Base-by-base conservation (phyloP, 345 rosid genomes). In the Isatis tinctoria region DNA sequence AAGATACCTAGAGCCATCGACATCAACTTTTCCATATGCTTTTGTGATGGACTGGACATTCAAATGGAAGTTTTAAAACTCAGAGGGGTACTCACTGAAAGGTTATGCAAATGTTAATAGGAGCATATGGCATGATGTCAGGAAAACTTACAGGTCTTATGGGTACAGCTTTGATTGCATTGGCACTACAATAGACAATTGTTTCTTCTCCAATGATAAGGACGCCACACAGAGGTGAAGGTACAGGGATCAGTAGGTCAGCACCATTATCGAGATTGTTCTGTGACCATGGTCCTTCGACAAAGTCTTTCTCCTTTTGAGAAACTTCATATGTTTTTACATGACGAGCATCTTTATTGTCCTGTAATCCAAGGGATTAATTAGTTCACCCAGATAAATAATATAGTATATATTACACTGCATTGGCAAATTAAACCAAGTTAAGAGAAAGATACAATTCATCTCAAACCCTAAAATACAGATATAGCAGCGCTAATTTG, bases 141-240 rank as follows among this genome's bases (percentile, higher is more conserved):
- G 32, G 69, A 76, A 43, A 61, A 78, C 92, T 56, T 80, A 93
- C 97, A 64, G 93, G 89, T 83, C 90, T 83, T 54, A 86, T 89
- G 24, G 93, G 96, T 60, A 90, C 87, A 47, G 92, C 95, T 83
- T 87, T 90, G 70, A 90, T 85, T 60, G 91, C 85, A 86, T 80
- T 87, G 61, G 95, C 93, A 78, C 91, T 91, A 78, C 91, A 88
- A 70, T 94, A 91, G 32, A 89, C 93, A 81, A 93, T 87, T 35
- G 95, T 94, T 81, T 94, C 95, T 83, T 88, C 97, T 60, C 95
- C 97, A 76, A 94, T 85, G 79, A 94, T 91, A 44, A 94, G 90
- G 22, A 94, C 97, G 70, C 97, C 96, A 61, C 97, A 87, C 18
- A 93, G 82, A 65, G 97, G 98, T 32, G 91, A 86, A 13, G 97